phyloP scores from a whole-genome alignment of 139 green algal genomes.

The Chlorella sp. region DNA sequence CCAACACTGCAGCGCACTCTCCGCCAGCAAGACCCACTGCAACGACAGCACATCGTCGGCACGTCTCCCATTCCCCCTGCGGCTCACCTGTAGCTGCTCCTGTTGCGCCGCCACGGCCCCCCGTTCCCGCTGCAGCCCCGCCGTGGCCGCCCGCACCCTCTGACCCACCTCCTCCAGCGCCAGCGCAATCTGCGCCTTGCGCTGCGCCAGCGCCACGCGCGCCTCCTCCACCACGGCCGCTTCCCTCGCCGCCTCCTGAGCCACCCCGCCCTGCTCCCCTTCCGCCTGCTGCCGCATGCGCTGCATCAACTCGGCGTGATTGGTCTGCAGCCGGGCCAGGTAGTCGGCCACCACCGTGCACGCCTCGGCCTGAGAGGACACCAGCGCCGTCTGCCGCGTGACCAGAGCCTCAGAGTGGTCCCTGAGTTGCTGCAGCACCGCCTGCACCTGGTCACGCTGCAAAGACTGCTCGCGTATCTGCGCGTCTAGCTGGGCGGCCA shows the following conservation, averaged over 20 bases:
- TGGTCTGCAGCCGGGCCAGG: not conserved
- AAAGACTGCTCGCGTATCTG: not conserved
- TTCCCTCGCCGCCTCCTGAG: not conserved
- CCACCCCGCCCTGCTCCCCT: too few relatives aligned
- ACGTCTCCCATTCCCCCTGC: too few relatives aligned
- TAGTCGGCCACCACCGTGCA: not conserved
- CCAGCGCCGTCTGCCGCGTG: not conserved
- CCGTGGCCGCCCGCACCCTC: not conserved
- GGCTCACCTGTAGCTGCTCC: not conserved
- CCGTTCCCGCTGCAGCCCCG: not conserved
- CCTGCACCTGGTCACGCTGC: not conserved
- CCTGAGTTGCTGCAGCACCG: not conserved
- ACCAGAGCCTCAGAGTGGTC: not conserved
- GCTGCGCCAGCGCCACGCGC: not conserved
- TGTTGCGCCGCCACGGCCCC: not conserved
- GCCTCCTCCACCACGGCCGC: not conserved
- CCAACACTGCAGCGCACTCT: not conserved
- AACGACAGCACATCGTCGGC: too few relatives aligned
- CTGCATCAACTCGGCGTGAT: not conserved
- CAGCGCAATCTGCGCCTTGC: not conserved
- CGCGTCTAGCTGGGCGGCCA: not conserved
- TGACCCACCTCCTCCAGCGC: conserved; percentile 1
- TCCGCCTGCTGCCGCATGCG: too few relatives aligned
- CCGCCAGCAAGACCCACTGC: not conserved
- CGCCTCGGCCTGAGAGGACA: not conserved